Base-by-base conservation (phyloP, 768 basidiomycete species). In the Hericium coralloides region DNA sequence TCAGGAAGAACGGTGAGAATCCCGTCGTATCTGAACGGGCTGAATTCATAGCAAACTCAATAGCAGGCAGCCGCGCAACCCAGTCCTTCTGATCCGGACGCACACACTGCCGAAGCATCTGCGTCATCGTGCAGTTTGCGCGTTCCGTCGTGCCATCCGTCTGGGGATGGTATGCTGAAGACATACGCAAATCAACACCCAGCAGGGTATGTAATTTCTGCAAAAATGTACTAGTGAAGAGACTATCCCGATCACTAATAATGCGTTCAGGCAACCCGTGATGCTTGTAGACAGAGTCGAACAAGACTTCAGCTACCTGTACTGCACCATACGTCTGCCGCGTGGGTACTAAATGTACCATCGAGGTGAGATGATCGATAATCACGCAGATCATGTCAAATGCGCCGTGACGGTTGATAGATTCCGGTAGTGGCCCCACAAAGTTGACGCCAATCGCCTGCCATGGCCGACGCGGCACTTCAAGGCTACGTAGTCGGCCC, bases 151-250 rank as follows among this genome's bases (percentile, higher is more conserved):
- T 58, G 0, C 75, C 73, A 57, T 77, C 74, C 0, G 74, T 72
- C 55, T 79, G 64, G 0, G 76, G 76, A 56, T 79, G 76, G 55
- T 69, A 78, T 0, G 74, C 61, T 0, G 70, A 72, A 0, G 73
- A 75, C 69, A 79, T 69, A 0, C 63, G 50, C 0, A 74, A 62
- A 14, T 71, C 65, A 0, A 65, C 63, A 0, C 70, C 69, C 0
- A 73, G 53, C 7, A 64, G 63, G 41, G 59, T 47, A 56, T 74
- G 64, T 0, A 78, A 59, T 8, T 67, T 63, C 9, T 54, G 50
- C 78, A 77, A 79, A 58, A 78, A 79, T 0, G 47, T 54, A n/a
- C 73, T 73, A 0, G 74, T 78, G 60, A 79, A 80, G 4, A 74
- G 59, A 0, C 68, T 59, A 55, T 77, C 76, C 1, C 75, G 59